Percentiles rank a stretch among this genome's conserved stretches.
phyloP scores from a whole-genome alignment of 805 yeast genomes.

The Jamesozyma lodderae region DNA sequence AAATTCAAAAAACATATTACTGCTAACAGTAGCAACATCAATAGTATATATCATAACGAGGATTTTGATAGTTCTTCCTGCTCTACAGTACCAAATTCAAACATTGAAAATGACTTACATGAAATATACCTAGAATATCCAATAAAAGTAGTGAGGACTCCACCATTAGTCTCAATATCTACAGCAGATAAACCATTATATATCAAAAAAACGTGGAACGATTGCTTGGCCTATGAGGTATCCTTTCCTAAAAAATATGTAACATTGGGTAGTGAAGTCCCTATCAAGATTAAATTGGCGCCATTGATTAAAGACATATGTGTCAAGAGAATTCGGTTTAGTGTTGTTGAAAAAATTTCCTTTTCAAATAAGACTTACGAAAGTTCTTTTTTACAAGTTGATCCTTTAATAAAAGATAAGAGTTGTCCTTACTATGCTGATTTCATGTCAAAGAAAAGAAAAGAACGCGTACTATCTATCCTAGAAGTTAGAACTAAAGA shows the following conservation, averaged over 20 bases:
- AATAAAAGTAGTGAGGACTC: conserved; percentile 33
- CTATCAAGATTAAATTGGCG: conserved; percentile 52
- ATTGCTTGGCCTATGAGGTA: conserved; percentile 59
- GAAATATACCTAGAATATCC: conserved; percentile 24
- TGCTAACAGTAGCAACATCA: neutral
- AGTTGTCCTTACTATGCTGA: conserved; percentile 28
- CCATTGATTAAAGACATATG: conserved; percentile 57
- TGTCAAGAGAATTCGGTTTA: conserved; percentile 55
- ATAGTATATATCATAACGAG: neutral
- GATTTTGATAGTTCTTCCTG: neutral
- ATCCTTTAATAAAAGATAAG: conserved; percentile 26
- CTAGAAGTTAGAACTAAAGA: conserved; percentile 57
- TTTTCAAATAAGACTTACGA: conserved; percentile 49
- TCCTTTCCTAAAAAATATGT: conserved; percentile 64
- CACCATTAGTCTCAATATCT: conserved; percentile 32
- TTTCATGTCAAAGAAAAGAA: conserved; percentile 23
- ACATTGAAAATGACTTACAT: neutral
- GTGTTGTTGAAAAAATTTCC: conserved; percentile 56
- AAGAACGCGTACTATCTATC: conserved; percentile 48
- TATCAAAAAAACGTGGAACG: conserved; percentile 69
- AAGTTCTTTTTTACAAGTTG: conserved; percentile 46
- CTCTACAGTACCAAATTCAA: too few relatives aligned
- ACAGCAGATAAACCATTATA: conserved; percentile 61
- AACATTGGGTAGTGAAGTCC: conserved; percentile 51
- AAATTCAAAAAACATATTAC: conserved; percentile 3